Base-by-base conservation (phyloP, 768 basidiomycete species). In the Pulveroboletus sp. region DNA sequence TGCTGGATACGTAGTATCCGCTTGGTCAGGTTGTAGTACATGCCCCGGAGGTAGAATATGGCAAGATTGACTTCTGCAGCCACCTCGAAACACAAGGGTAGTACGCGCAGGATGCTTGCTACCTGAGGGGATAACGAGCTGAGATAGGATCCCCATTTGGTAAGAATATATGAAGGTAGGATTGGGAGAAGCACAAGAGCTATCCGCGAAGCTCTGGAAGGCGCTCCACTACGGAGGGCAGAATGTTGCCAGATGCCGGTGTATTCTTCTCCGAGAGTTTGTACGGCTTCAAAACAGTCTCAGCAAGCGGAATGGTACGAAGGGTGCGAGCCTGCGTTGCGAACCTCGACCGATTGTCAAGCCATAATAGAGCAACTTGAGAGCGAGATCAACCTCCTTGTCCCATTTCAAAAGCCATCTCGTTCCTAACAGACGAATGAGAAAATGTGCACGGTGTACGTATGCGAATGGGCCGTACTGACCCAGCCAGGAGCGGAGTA, bases 261-360 rank as follows among this genome's bases (percentile, higher is more conserved):
- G 59, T 93, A 93, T 62, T 93, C 91, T 66, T 93, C 91, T n/a
- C 91, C 91, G 1, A 93, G 74, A 5, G 86, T 91, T 67, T 93
- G 90, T 9, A 76, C 77, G 14, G 83, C 90, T 93, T 45, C 35
- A 8, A 9, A 35, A 46, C 17, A 38, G 52, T 33, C 49, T 55
- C 42, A 66, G 56, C 42, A 7, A 18, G 30, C 38, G 15, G 9
- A 24, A 28, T 31, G 45, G 26, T 8, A 27, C 21, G 24, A 31
- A 39, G 39, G 8, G 46, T 43, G 31, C 6, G 8, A 14, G 10
- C 9, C 5, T n/a, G 8, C 41, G 37, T 32, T 27, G 57, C 71
- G 51, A 57, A 89, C 91, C 87, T 70, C 81, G 74, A 47, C 87
- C 87, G 42, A 81, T 80, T 2, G 88, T 89, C 50, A 90, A 69